Evolutionary conservation across 179 eudicot genomes (phyloP), one percentile per base, ranked within the genome.

Genomic region (Camellia oleifera): DNA sequence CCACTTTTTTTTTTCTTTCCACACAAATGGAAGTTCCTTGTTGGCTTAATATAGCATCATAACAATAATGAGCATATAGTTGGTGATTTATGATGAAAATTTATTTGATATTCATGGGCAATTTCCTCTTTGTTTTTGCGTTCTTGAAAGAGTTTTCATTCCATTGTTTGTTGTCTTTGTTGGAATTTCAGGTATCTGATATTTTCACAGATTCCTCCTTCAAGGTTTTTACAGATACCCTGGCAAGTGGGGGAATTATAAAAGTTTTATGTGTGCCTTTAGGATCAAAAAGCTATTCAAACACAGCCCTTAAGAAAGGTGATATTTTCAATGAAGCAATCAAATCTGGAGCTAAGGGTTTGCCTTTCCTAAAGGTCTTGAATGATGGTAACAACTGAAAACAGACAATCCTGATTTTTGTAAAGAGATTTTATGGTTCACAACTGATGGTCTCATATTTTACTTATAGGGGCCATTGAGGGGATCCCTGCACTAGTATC

Each of bases 311-410:
- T 72, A 96, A 96, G 81, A 96, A 94, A 84, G 99, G 99, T 75
- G 96, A 90, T 69, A 88, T 96, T 26, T 91, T 89, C 80, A 87
- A 77, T 60, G 94, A 94, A 90, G 96, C 97, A 79, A 82, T 94
- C 15, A 92, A 88, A 88, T 91, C 98, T 76, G 99, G 99, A 74
- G 99, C 98, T 7, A 94, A 92, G 90, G 98, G 99, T 77, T 88
- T 96, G 80, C 99, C 99, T 82, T 95, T 90, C 86, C 87, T 95
- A 67, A 95, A 92, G 88, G 91, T 95, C 78, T 84, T 88, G 82
- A 81, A 78, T 77, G 89, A 94, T 77, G 97, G 99, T 96, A 91
- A 75, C 60, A 67, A 58, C 26, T 50, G 23, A 78, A 52, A 69
- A 68, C 42, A 57, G 56, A 53, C 42, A n/a, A 69, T 69, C 45